Conservation (phyloP, 306 rosid species). For the Hylodesmum podocarpum region DNA sequence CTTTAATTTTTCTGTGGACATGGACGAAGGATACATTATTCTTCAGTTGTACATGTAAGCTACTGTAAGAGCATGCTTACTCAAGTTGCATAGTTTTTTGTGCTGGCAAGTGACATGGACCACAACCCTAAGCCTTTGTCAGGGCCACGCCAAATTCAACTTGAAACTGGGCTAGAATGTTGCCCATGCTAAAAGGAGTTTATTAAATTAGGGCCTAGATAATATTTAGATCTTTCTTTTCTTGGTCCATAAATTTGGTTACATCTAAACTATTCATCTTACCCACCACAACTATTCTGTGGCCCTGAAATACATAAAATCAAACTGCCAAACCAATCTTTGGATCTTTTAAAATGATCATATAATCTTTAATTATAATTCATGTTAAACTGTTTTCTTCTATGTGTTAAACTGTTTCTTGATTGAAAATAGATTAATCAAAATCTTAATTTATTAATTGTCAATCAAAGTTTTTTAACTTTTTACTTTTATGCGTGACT, state of each 20-base stretch:
- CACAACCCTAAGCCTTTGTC: neutral
- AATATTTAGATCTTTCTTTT: neutral
- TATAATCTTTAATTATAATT: too few relatives aligned
- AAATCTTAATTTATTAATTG: too few relatives aligned
- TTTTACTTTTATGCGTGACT: too few relatives aligned
- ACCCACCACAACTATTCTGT: neutral
- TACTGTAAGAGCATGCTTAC: too few relatives aligned
- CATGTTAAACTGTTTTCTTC: too few relatives aligned
- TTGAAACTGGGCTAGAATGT: neutral
- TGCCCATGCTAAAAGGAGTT: neutral
- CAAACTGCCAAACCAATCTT: neutral
- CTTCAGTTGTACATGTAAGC: neutral
- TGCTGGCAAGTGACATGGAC: neutral
- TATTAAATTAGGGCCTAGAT: neutral
- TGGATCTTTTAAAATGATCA: too few relatives aligned
- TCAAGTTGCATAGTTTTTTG: too few relatives aligned
- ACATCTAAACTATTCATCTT: neutral
- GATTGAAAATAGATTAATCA: too few relatives aligned
- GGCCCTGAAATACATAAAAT: neutral
- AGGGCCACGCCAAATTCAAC: neutral
- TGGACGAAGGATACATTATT: neutral
- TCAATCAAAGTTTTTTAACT: too few relatives aligned
- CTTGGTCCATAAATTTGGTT: neutral
- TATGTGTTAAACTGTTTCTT: too few relatives aligned
- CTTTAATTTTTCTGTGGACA: too few relatives aligned